phyloP scores from a whole-genome alignment of 2,329 filamentous ascomycete species.

The Colletotrichum sojae region DNA sequence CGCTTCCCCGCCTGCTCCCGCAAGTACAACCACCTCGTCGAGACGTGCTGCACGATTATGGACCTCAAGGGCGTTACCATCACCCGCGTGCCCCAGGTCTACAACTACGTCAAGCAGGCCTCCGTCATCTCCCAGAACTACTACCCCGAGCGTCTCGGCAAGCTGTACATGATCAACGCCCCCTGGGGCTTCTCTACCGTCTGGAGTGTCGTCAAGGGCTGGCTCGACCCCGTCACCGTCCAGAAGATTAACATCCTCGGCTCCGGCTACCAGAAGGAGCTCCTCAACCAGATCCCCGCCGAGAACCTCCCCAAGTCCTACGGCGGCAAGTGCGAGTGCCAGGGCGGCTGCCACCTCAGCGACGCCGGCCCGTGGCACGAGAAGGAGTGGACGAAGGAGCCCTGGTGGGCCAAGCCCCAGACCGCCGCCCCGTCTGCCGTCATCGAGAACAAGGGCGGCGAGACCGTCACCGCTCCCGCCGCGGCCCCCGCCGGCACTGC shows the following conservation, averaged over 20 bases:
- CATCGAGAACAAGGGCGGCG: slow-evolving; percentile 58
- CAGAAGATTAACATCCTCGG: slow-evolving; percentile 96
- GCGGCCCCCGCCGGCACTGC: slow-evolving; percentile 51
- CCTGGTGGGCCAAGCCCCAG: slow-evolving; percentile 73
- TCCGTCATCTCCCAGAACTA: slow-evolving; percentile 97
- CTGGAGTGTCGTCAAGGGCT: slow-evolving; percentile 90
- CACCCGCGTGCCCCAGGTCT: slow-evolving; percentile 84
- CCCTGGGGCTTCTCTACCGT: slow-evolving; percentile 94
- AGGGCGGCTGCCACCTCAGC: slow-evolving; percentile 86
- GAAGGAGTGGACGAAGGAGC: slow-evolving; percentile 73
- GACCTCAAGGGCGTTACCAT: slow-evolving; percentile 96
- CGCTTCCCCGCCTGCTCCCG: slow-evolving; percentile 95
- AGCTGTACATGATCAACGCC: slow-evolving; percentile 97
- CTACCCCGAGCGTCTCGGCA: slow-evolving; percentile 97
- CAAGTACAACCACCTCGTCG: slow-evolving; percentile 88
- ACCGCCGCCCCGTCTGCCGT: slow-evolving; percentile 49
- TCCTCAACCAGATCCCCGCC: slow-evolving; percentile 85
- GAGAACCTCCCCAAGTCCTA: slow-evolving; percentile 93
- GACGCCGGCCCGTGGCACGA: slow-evolving; percentile 94
- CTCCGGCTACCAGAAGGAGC: slow-evolving; percentile 83
- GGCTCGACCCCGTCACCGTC: slow-evolving; percentile 96
- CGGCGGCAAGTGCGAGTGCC: slow-evolving; percentile 86
- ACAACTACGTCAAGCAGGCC: slow-evolving; percentile 87
- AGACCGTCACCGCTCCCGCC: slow-evolving; percentile 51
- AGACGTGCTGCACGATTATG: slow-evolving; percentile 99